Conservation (phyloP, 2,329 filamentous ascomycete genomes). For the Talaromyces pinophilus region DNA sequence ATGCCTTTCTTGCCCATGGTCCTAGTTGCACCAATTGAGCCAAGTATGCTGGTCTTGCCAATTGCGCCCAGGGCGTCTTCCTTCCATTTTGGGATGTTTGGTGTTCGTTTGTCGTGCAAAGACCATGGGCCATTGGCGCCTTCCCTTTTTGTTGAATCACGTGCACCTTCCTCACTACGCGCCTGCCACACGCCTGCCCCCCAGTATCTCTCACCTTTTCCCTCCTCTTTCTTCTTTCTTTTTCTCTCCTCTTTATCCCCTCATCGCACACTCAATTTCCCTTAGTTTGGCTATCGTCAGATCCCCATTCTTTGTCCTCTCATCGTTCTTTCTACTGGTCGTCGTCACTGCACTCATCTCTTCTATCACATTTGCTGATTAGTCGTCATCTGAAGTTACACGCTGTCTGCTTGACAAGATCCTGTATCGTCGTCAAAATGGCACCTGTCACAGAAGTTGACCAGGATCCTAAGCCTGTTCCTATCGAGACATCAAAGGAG, state of each 20-base stretch:
- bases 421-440: slow-evolving; percentile 5
- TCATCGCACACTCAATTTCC: neutral
- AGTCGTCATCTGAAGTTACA: neutral
- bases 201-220: neutral
- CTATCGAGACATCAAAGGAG: slow-evolving; percentile 26
- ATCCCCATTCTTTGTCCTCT: neutral
- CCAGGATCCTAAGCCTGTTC: neutral
- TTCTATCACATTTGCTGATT: slow-evolving; percentile 5
- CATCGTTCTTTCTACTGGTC: neutral
- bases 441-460: slow-evolving; percentile 8
- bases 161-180: neutral
- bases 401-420: neutral
- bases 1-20: neutral
- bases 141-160: neutral
- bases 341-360: neutral
- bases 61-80: neutral
- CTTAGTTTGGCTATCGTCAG: neutral
- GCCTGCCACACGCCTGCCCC: neutral
- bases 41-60: neutral
- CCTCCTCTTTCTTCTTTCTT: neutral
- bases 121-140: neutral
- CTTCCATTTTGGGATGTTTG: neutral
- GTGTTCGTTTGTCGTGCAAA: neutral
- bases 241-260: neutral
- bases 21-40: neutral